phyloP scores from a whole-genome alignment of 2,329 filamentous ascomycete species.

The Curvularia verruculosa region DNA sequence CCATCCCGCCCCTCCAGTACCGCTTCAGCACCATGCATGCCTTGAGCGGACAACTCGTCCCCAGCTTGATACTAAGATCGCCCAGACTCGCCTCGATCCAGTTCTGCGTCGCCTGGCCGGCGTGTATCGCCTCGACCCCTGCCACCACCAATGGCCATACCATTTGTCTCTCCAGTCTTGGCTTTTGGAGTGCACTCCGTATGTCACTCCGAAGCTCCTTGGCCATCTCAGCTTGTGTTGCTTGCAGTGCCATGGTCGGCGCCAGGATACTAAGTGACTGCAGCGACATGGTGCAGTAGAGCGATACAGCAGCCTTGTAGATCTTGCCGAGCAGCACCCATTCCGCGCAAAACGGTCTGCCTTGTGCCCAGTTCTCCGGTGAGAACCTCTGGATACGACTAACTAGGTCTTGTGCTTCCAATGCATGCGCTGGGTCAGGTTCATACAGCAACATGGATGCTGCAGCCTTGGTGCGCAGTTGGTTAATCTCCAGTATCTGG shows the following conservation, averaged over 20 bases:
- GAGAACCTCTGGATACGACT: conserved; percentile 30
- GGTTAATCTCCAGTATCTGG: conserved; percentile 33
- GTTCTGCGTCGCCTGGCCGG: conserved; percentile 19
- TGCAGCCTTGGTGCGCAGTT: conserved; percentile 26
- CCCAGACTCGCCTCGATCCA: conserved; percentile 30
- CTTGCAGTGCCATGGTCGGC: conserved; percentile 20
- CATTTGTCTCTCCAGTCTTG: conserved; percentile 23
- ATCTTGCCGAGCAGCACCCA: conserved; percentile 35
- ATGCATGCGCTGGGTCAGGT: conserved; percentile 12
- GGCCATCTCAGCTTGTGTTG: conserved; percentile 23
- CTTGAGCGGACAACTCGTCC: conserved; percentile 32
- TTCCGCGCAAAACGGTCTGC: conserved; percentile 24
- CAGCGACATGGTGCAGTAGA: conserved; percentile 40
- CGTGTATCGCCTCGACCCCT: conserved; percentile 34
- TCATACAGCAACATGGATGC: conserved; percentile 13
- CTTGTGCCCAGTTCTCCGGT: conserved; percentile 37
- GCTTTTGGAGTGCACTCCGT: conserved; percentile 9
- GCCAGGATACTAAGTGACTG: conserved; percentile 31
- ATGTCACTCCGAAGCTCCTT: conserved; percentile 19
- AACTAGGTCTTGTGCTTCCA: conserved; percentile 31
- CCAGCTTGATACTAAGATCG: conserved; percentile 25
- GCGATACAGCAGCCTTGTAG: conserved; percentile 31
- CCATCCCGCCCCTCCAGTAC: conserved; percentile 32
- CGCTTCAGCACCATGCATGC: conserved; percentile 27
- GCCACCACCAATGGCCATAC: conserved; percentile 37